phyloP scores from a whole-genome alignment of 768 basidiomycete species.

The Mycena amicta region DNA sequence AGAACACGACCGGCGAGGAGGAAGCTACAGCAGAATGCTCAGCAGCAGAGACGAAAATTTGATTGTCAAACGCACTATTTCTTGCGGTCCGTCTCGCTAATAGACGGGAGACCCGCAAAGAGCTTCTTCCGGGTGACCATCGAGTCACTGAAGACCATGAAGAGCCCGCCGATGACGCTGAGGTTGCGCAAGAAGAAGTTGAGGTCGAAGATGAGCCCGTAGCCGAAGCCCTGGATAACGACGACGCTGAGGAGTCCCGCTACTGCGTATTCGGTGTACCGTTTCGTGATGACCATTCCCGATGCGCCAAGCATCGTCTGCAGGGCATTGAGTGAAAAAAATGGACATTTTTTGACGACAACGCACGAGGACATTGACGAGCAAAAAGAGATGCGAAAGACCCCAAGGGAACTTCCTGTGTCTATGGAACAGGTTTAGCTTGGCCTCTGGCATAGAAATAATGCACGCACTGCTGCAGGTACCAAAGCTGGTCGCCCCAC shows the following conservation, averaged over 20 bases:
- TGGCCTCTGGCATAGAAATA: neutral
- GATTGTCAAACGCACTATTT: conserved; percentile 77
- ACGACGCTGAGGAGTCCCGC: conserved; percentile 90
- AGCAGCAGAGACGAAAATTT: conserved; percentile 1
- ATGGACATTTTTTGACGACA: neutral
- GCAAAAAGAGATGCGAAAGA: conserved; percentile 88
- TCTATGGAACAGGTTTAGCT: conserved; percentile 43
- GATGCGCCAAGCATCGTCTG: conserved; percentile 91
- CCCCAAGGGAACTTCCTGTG: conserved; percentile 97
- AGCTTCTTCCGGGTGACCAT: conserved; percentile 84
- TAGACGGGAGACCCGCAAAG: conserved; percentile 87
- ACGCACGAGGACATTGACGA: conserved; percentile 89
- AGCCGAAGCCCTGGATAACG: conserved; percentile 94
- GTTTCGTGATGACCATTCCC: conserved; percentile 82
- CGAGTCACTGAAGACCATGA: conserved; percentile 99
- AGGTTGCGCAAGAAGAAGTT: conserved; percentile 99
- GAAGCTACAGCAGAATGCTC: conserved; percentile 62
- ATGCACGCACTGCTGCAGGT: conserved; percentile 82
- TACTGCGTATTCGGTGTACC: conserved; percentile 86
- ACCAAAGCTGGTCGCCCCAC: conserved; percentile 98
- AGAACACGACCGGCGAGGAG: conserved; percentile 95
- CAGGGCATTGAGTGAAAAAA: neutral
- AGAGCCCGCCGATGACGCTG: conserved; percentile 94
- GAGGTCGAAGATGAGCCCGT: conserved; percentile 98
- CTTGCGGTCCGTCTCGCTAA: conserved; percentile 94